A percentile compares a stretch with the other conserved stretches of the same genome.
Evolutionary conservation across 2,329 filamentous ascomycete species (phyloP).

Genomic region (Paracoccidioides brasiliensis): DNA sequence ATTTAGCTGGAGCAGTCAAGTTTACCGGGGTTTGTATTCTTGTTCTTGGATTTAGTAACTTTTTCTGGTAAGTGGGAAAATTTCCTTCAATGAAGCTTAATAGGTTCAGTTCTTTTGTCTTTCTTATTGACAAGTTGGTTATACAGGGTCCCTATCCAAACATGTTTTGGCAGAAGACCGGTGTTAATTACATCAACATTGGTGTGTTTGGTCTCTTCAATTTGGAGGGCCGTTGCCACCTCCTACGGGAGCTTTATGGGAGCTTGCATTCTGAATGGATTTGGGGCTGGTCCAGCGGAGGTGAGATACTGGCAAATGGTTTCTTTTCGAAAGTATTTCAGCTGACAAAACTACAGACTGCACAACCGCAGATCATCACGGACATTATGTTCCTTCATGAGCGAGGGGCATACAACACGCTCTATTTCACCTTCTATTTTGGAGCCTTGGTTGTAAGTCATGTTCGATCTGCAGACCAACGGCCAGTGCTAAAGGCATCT

Average conservation of each 20-base stretch:
- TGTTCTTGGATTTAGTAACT: constrained; percentile 47
- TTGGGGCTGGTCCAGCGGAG: constrained; percentile 50
- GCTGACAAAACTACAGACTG: constrained; percentile 26
- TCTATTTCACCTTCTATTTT: constrained; percentile 52
- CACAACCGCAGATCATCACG: constrained; percentile 50
- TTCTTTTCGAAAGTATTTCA: not conserved
- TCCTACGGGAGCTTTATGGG: constrained; percentile 52
- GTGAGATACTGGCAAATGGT: constrained; percentile 9
- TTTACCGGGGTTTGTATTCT: constrained; percentile 46
- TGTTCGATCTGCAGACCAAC: constrained; percentile 11
- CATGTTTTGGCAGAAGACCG: constrained; percentile 42
- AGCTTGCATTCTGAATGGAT: constrained; percentile 47
- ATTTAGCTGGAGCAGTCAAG: constrained; percentile 41
- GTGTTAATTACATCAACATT: constrained; percentile 41
- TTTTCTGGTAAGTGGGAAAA: constrained; percentile 38
- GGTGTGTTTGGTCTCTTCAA: constrained; percentile 40
- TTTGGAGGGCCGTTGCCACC: constrained; percentile 46
- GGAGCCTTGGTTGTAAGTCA: constrained; percentile 43
- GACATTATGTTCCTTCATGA: constrained; percentile 54
- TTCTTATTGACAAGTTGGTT: not conserved
- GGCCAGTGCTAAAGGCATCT: not conserved
- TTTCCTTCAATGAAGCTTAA: no score
- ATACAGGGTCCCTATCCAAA: constrained; percentile 41
- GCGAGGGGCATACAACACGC: constrained; percentile 47
- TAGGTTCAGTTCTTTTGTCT: not conserved